A percentile compares a stretch with the other conserved stretches of the same genome.
phyloP scores from a whole-genome alignment of 805 yeast species.

The Candida andamanensis region DNA sequence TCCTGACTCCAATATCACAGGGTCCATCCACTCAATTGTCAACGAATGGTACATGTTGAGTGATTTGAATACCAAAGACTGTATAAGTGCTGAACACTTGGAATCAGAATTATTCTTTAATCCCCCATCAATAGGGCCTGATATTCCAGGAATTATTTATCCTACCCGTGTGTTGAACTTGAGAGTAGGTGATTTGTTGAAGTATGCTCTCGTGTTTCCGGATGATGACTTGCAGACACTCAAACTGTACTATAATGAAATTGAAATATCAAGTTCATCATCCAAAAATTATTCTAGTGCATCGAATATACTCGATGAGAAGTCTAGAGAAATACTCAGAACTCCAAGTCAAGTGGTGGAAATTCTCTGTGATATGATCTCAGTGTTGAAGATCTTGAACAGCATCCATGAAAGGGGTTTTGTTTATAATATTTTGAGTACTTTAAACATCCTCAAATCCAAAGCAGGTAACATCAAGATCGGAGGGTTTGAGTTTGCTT shows the following conservation, averaged over 20 bases:
- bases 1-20: conserved; percentile 17
- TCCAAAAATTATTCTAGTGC: neutral
- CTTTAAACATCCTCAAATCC: conserved; percentile 30
- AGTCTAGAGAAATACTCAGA: neutral
- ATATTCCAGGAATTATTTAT: neutral
- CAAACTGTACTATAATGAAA: too few species aligned
- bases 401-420: conserved; percentile 36
- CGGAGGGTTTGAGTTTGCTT: conserved; percentile 47
- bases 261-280: neutral
- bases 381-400: conserved; percentile 18
- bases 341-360: neutral
- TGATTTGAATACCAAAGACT: conserved; percentile 12
- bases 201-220: neutral
- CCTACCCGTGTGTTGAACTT: neutral
- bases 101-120: neutral
- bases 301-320: neutral
- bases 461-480: conserved; percentile 24
- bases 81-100: neutral
- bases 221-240: too few species aligned
- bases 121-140: neutral
- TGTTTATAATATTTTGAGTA: conserved; percentile 45
- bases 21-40: conserved; percentile 22
- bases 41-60: conserved; percentile 32
- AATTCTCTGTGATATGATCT: conserved; percentile 19
- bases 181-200: too few species aligned